Conservation (phyloP, 31 red algal genomes). For the Pterothamnion heteromorphum region DNA sequence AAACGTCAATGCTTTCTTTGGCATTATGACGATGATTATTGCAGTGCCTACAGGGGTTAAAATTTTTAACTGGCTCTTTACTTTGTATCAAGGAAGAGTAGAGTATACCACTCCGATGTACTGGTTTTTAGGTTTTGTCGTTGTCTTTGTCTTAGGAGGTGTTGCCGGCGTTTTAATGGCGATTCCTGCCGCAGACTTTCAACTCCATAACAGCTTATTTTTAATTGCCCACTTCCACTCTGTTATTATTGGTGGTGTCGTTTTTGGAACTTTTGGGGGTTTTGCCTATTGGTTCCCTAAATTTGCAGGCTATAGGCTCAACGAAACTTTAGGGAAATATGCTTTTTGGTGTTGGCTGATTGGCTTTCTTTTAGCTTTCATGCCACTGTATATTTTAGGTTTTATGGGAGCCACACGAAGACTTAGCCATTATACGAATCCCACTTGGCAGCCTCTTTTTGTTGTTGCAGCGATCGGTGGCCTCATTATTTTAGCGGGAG, state of each 20-base stretch:
- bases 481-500: not conserved
- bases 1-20: not conserved
- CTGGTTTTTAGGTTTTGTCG: conserved; percentile 11
- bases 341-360: not conserved
- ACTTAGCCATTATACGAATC: not conserved
- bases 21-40: conserved; percentile 8
- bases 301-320: not conserved
- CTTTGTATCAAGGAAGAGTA: not conserved
- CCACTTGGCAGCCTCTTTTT: not conserved
- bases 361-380: conserved; percentile 25
- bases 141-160: conserved; percentile 35
- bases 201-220: conserved; percentile 25
- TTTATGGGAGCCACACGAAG: conserved; percentile 28
- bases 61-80: conserved; percentile 40
- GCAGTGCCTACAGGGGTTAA: conserved; percentile 40
- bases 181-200: not conserved
- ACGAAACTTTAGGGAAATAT: not conserved
- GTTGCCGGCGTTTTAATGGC: not conserved
- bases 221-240: conserved; percentile 49
- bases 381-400: conserved; percentile 16
- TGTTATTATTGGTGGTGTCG: conserved; percentile 23
- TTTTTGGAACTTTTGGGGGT: conserved; percentile 24
- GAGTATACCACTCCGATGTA: conserved; percentile 5
- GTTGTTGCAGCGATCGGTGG: conserved; percentile 14
- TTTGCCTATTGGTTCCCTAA: conserved; percentile 28